Evolutionary conservation across 495 filamentous ascomycete species (phyloP).

Genomic region (Aspergillus taichungensis): DNA sequence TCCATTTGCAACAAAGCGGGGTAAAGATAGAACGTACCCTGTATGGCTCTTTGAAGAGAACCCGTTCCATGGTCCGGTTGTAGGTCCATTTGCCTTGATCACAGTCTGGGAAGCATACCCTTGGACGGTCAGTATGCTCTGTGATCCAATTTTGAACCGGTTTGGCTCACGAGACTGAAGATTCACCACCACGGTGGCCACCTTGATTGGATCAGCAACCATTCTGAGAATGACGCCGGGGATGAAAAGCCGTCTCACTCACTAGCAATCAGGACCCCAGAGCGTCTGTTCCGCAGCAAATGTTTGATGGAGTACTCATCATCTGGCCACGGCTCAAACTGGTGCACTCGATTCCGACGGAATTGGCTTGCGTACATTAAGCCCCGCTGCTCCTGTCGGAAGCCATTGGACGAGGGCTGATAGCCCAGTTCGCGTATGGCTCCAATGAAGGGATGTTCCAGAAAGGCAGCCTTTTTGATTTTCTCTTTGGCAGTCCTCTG

Average conservation of each 20-base stretch:
- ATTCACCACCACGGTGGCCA: constrained; percentile 24
- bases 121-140: constrained; percentile 9
- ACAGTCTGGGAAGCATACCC: constrained; percentile 30
- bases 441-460: constrained; percentile 21
- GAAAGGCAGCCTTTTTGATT: constrained; percentile 21
- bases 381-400: constrained; percentile 20
- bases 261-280: constrained; percentile 33
- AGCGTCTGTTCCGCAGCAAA: constrained; percentile 26
- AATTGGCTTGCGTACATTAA: constrained; percentile 27
- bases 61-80: constrained; percentile 28
- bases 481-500: constrained; percentile 25
- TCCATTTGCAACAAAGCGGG: neutral
- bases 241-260: constrained; percentile 2
- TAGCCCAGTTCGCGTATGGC: constrained; percentile 22
- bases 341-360: constrained; percentile 21
- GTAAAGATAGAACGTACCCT: constrained; percentile 14
- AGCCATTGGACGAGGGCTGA: constrained; percentile 4
- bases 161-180: constrained; percentile 27
- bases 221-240: neutral
- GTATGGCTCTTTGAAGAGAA: constrained; percentile 28
- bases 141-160: neutral
- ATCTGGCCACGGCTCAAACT: constrained; percentile 26
- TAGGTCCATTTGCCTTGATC: constrained; percentile 29
- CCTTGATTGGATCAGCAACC: constrained; percentile 14
- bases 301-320: constrained; percentile 25